These are phyloP conservation scores for Fusarium denticulatum DNA, from an alignment of 2,329 filamentous ascomycete species.

Conservation along the genomic window DNA sequence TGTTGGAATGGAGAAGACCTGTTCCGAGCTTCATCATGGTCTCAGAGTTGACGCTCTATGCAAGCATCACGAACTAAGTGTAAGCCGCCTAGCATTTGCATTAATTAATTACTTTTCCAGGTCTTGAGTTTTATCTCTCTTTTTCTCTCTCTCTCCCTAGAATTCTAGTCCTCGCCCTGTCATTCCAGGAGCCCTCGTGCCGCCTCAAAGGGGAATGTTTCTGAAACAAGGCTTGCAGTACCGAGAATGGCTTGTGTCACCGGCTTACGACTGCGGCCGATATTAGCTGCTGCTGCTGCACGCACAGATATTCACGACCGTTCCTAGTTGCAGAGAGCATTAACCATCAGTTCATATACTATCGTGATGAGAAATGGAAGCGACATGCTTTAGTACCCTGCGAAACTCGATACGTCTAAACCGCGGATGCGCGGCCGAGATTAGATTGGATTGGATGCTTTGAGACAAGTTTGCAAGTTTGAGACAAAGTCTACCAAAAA, in stretches of 20 bases:
- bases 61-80: constrained; percentile 22
- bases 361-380: background rate
- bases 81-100: background rate
- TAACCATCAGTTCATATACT: background rate
- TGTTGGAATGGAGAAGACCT: background rate
- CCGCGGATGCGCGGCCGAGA: background rate
- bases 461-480: background rate
- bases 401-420: background rate
- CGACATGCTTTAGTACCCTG: background rate
- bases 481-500: background rate
- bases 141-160: constrained; percentile 7
- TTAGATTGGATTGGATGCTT: background rate
- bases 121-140: background rate
- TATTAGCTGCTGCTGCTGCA: background rate
- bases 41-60: background rate
- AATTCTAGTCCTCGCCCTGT: constrained; percentile 2
- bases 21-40: background rate
- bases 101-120: background rate
- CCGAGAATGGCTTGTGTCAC: background rate
- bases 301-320: background rate
- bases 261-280: background rate
- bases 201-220: constrained; percentile 16
- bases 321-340: background rate
- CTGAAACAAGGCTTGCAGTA: constrained; percentile 33
- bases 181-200: constrained; percentile 21